Percentiles rank a stretch among this genome's conserved stretches.
These are phyloP conservation scores for Agastache rugosa DNA, from an alignment of 257 asterid genomes.

Conservation along the genomic window DNA sequence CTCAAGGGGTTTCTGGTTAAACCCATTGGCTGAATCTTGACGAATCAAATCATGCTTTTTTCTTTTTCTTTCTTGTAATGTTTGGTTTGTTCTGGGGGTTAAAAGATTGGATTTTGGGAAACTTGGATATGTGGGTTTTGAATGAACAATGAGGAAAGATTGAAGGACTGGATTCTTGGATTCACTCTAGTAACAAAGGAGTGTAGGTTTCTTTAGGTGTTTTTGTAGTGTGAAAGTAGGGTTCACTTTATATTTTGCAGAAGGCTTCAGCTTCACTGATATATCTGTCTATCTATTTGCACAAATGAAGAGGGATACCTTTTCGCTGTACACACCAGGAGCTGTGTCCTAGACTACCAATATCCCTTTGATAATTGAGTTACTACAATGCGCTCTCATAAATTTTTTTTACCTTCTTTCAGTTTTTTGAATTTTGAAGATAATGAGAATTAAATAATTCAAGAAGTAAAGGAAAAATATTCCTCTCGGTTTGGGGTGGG, in stretches of 20 bases:
- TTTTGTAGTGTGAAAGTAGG: conserved; percentile 45
- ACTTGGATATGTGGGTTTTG: conserved; percentile 37
- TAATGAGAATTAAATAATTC: conserved; percentile 47
- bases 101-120: conserved; percentile 42
- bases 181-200: conserved; percentile 31
- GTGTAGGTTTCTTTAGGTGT: conserved; percentile 45
- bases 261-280: conserved; percentile 42
- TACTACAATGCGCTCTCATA: conserved; percentile 18
- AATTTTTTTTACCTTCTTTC: no score
- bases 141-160: conserved; percentile 41
- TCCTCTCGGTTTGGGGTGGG: conserved; percentile 30
- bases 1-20: conserved; percentile 49
- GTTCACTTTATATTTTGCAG: conserved; percentile 41
- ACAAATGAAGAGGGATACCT: conserved; percentile 43
- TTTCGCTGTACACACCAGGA: conserved; percentile 38
- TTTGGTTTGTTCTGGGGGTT: conserved; percentile 24
- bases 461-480: conserved; percentile 41
- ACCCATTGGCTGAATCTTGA: conserved; percentile 63
- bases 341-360: conserved; percentile 28
- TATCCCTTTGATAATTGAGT: conserved; percentile 31
- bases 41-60: conserved; percentile 55
- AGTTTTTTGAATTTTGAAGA: conserved; percentile 29
- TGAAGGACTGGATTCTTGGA: conserved; percentile 41
- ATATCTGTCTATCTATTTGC: conserved; percentile 40
- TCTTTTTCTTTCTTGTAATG: not conserved